phyloP scores from a whole-genome alignment of 176 grass and related monocot genomes.

The Phyllostachys edulis region DNA sequence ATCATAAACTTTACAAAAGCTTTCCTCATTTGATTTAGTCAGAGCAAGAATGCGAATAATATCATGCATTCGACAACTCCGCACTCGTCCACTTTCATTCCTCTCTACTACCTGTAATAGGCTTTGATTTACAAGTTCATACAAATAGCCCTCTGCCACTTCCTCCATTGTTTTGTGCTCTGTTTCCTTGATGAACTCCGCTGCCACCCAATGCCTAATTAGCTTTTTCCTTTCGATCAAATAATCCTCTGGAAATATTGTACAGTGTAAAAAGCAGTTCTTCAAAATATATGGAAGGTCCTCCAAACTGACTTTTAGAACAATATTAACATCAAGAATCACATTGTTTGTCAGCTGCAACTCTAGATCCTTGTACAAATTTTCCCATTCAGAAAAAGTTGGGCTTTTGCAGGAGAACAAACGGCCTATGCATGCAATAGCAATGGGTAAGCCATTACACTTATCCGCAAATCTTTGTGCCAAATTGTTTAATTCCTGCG shows the following conservation, averaged over 20 bases:
- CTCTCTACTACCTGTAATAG: not conserved
- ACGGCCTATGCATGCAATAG: not conserved
- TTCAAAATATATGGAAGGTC: not conserved
- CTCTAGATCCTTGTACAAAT: not conserved
- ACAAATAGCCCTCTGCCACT: not conserved
- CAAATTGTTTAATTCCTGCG: not conserved
- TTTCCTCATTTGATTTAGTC: not conserved
- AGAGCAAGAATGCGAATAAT: too few species aligned
- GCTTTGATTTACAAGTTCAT: not conserved
- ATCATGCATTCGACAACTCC: too few species aligned
- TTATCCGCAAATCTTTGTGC: not conserved
- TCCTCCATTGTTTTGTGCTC: not conserved
- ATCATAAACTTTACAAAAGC: not conserved
- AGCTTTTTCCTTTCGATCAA: too few species aligned
- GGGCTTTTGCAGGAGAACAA: not conserved
- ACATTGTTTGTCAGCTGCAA: too few species aligned
- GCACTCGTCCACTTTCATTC: not conserved
- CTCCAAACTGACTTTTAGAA: too few species aligned
- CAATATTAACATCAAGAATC: too few species aligned
- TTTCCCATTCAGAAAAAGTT: not conserved
- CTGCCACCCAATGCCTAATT: too few species aligned
- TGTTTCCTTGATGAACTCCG: not conserved
- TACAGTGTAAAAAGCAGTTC: not conserved
- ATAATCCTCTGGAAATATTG: not conserved
- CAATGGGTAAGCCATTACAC: slow-evolving; percentile 28